phyloP scores from a whole-genome alignment of 768 basidiomycete species.

The Suillus decipiens region DNA sequence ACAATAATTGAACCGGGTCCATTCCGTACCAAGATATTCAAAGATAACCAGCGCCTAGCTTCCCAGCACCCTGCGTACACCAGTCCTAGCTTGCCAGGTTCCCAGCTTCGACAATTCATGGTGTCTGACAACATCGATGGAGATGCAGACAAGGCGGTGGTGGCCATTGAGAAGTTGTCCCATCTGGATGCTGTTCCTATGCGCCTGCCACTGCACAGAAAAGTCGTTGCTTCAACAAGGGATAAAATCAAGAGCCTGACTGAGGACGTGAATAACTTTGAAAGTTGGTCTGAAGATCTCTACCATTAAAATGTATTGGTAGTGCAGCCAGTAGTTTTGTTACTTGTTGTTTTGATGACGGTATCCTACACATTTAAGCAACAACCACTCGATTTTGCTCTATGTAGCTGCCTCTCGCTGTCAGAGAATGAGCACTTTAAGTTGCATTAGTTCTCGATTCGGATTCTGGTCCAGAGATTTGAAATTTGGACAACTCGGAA shows the following conservation, averaged over 20 bases:
- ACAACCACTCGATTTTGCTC: neutral
- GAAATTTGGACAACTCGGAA: too few species aligned
- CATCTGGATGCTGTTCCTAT: slow-evolving; percentile 13
- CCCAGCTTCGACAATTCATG: slow-evolving; percentile 5
- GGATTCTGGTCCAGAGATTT: too few species aligned
- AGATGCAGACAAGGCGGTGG: slow-evolving; percentile 14
- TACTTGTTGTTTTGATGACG: too few species aligned
- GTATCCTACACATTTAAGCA: neutral
- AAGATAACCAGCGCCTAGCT: slow-evolving; percentile 1
- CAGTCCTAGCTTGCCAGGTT: slow-evolving; percentile 8
- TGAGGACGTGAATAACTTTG: slow-evolving; percentile 7
- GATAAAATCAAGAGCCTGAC: slow-evolving; percentile 8
- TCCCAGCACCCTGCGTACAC: slow-evolving; percentile 13
- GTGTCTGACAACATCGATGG: slow-evolving; percentile 1
- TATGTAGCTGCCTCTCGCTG: neutral
- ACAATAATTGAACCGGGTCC: slow-evolving; percentile 15
- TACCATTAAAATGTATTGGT: neutral
- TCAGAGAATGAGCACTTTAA: too few species aligned
- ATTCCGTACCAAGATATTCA: slow-evolving; percentile 15
- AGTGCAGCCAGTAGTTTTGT: neutral
- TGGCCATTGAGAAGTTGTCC: slow-evolving; percentile 10
- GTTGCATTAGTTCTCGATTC: too few species aligned
- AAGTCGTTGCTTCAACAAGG: slow-evolving; percentile 1
- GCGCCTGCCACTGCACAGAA: slow-evolving; percentile 15
- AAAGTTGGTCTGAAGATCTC: slow-evolving; percentile 13